These are phyloP conservation scores for Ilex asprella DNA, from an alignment of 257 asterid genomes.

Conservation along the genomic window DNA sequence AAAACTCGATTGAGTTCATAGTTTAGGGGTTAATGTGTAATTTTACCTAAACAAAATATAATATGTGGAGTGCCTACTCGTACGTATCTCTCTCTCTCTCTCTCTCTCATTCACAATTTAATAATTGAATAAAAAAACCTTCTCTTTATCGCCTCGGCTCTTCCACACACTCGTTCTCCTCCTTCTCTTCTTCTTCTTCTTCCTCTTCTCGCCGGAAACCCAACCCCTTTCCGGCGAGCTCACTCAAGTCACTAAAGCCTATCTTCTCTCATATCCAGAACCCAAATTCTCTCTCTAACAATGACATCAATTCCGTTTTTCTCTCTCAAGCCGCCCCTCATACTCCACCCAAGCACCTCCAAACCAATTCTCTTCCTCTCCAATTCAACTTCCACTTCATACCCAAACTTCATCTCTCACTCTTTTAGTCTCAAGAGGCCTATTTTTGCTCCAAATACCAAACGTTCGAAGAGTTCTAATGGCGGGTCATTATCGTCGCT, in stretches of 20 bases:
- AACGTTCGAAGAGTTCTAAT: neutral
- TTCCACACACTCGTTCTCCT: neutral
- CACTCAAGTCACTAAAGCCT: neutral
- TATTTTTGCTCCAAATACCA: neutral
- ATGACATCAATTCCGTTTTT: slow-evolving; percentile 23
- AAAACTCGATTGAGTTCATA: no score
- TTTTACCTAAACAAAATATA: no score
- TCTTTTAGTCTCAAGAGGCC: neutral
- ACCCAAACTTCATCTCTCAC: slow-evolving; percentile 13
- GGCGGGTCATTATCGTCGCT: slow-evolving; percentile 31
- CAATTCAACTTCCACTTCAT: slow-evolving; percentile 1
- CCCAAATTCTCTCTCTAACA: neutral
- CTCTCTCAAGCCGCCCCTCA: slow-evolving; percentile 4
- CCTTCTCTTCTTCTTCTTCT: slow-evolving; percentile 17
- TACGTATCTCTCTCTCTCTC: no score
- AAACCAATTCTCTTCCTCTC: slow-evolving; percentile 6
- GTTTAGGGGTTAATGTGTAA: no score
- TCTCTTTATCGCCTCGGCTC: slow-evolving; percentile 18
- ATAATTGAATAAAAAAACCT: neutral
- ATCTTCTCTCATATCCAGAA: neutral
- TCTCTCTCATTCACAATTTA: neutral
- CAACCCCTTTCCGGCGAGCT: neutral
- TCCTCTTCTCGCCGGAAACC: slow-evolving; percentile 10
- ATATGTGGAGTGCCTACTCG: no score
- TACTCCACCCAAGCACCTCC: slow-evolving; percentile 7